Base-by-base conservation (phyloP, 139 green algal genomes). In the Micromonas pusilla region DNA sequence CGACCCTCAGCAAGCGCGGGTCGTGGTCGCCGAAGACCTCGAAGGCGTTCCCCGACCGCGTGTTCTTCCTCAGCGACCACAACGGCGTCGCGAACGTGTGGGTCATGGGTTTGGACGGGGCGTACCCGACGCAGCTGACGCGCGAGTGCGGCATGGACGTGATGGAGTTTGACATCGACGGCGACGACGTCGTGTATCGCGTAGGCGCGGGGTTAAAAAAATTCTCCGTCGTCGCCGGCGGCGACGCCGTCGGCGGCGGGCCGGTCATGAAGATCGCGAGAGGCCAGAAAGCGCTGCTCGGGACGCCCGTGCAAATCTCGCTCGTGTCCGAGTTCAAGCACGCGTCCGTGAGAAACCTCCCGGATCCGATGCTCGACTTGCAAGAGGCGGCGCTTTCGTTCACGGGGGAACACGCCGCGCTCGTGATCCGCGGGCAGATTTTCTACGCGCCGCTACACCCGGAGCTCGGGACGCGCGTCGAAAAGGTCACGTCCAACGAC, bases 1-100 rank as follows among this genome's bases (percentile, higher is more conserved):
- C n/a, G n/a, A n/a, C n/a, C n/a, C n/a, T n/a, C n/a, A 30, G 37
- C 1, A 32, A 62, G 36, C 68, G 68, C 52, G 68, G 68, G 2
- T 34, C 68, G 36, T 75, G 68, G 68, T 53, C 26, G 21, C 68
- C 68, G 21, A 6, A 63, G 20, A 64, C 68, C 21, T 72, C 65
- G 4, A n/a, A 9, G 20, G 30, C 60, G 68, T 62, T 75, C 21
- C 26, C n/a, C 31, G 68, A 62, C 1, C n/a, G 34, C 9, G 6
- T 75, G 0, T 75, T 75, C 38, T 75, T 75, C 37, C 32, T 75
- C 37, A 63, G 37, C 68, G 68, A 75, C 37, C 52, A 75, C 52
- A 63, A 6, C 23, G 68, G 37, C 68, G 68, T 75, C 19, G 36
- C 68, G 28, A 75, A 75, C 68, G n/a, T 62, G 68, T 75, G 68